Evolutionary conservation across 345 rosid genomes (phyloP).

Genomic region (Arabis alpina): DNA sequence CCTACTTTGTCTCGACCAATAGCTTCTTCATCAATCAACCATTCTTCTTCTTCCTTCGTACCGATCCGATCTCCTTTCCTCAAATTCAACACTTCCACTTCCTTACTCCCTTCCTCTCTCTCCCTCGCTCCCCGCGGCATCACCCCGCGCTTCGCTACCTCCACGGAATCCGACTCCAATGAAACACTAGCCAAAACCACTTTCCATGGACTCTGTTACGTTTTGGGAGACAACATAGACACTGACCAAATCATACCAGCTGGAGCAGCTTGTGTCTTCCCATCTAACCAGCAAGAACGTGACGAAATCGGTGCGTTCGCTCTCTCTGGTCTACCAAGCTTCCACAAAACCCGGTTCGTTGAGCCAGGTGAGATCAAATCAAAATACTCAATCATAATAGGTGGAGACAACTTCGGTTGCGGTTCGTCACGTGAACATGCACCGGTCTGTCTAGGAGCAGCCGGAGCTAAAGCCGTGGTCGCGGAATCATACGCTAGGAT

Average conservation of each 20-base stretch:
- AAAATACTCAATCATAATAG: conserved; percentile 66
- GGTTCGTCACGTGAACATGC: conserved; percentile 97
- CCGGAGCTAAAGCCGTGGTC: conserved; percentile 72
- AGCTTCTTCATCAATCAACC: conserved; percentile 22
- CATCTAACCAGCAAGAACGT: conserved; percentile 79
- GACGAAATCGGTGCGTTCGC: conserved; percentile 84
- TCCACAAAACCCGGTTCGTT: conserved; percentile 64
- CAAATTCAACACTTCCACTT: conserved; percentile 20
- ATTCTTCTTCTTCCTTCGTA: conserved; percentile 7
- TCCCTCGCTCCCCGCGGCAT: conserved; percentile 26
- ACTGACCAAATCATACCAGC: conserved; percentile 95
- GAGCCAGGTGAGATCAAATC: conserved; percentile 59
- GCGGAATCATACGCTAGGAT: conserved; percentile 88
- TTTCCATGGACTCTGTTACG: conserved; percentile 87
- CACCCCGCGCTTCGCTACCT: conserved; percentile 30
- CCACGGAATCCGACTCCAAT: background rate
- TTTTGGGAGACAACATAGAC: conserved; percentile 87
- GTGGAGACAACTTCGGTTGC: conserved; percentile 87
- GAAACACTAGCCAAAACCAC: conserved; percentile 34
- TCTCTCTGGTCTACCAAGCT: conserved; percentile 74
- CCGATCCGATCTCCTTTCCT: conserved; percentile 2
- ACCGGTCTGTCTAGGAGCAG: conserved; percentile 88
- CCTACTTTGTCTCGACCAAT: conserved; percentile 30
- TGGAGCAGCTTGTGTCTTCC: conserved; percentile 63
- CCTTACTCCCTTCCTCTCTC: background rate